phyloP scores from a whole-genome alignment of 2,329 filamentous ascomycete species.

The Sarocladium kiliense region DNA sequence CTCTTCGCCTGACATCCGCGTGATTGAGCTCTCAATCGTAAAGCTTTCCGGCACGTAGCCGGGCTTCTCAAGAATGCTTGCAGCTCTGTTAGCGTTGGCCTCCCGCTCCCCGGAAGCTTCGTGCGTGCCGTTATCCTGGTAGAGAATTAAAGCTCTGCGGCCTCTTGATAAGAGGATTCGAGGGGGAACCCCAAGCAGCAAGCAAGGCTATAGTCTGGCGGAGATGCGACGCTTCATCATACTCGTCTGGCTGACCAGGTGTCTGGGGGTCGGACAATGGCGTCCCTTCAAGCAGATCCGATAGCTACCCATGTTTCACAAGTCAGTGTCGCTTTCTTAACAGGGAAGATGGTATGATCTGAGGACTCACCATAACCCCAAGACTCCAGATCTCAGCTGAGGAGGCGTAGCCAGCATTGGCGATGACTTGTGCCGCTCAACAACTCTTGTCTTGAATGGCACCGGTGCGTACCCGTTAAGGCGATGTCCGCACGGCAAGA shows the following conservation, averaged over 20 bases:
- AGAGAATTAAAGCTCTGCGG: background rate
- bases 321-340: too few relatives aligned
- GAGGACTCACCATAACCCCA: slow-evolving; percentile 18
- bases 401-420: slow-evolving; percentile 16
- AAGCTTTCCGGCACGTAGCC: background rate
- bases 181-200: background rate
- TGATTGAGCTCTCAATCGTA: background rate
- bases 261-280: background rate
- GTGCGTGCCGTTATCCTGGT: background rate
- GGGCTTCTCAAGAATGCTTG: background rate
- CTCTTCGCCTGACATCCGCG: background rate
- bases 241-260: background rate
- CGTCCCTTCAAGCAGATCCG: background rate
- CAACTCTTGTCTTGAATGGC: slow-evolving; percentile 15
- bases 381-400: slow-evolving; percentile 19
- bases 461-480: slow-evolving; percentile 10
- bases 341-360: too few relatives aligned
- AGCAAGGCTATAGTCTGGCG: background rate
- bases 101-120: too few relatives aligned
- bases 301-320: background rate
- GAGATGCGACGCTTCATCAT: background rate
- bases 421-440: slow-evolving; percentile 17
- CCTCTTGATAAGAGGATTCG: background rate
- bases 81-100: background rate
- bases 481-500: slow-evolving; percentile 9